Conservation (phyloP, 768 basidiomycete species). For the Vararia minispora region DNA sequence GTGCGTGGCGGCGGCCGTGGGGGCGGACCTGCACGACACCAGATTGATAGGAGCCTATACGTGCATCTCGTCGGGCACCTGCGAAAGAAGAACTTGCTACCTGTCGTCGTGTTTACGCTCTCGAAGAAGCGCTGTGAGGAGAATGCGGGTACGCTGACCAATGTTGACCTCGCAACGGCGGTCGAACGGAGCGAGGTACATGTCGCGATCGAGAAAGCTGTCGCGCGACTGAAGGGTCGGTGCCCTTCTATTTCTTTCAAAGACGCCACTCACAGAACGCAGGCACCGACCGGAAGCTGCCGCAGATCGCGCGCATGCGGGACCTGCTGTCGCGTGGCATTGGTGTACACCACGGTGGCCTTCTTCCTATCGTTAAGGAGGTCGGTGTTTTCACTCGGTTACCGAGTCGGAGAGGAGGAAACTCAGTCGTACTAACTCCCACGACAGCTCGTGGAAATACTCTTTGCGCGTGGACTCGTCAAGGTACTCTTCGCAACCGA, state of each 20-base stretch:
- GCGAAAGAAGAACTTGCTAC: slow-evolving; percentile 76
- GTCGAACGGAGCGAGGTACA: slow-evolving; percentile 97
- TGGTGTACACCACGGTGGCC: slow-evolving; percentile 94
- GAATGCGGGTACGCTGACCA: slow-evolving; percentile 82
- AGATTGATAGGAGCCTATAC: slow-evolving; percentile 85
- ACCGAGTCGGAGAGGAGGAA: background rate
- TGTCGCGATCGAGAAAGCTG: slow-evolving; percentile 83
- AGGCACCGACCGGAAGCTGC: slow-evolving; percentile 88
- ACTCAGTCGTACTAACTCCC: slow-evolving; percentile 4
- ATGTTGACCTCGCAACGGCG: slow-evolving; percentile 77
- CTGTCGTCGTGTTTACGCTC: slow-evolving; percentile 94
- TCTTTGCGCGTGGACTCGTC: slow-evolving; percentile 92
- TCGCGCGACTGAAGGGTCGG: slow-evolving; percentile 82
- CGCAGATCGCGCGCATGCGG: slow-evolving; percentile 86
- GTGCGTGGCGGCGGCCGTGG: slow-evolving; percentile 29
- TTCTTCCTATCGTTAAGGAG: slow-evolving; percentile 95
- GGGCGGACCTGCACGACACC: slow-evolving; percentile 32
- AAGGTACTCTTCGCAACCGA: slow-evolving; percentile 97
- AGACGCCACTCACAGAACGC: slow-evolving; percentile 1
- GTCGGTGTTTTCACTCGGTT: slow-evolving; percentile 26
- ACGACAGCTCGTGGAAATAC: slow-evolving; percentile 80
- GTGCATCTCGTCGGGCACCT: slow-evolving; percentile 84
- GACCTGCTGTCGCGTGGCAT: slow-evolving; percentile 88
- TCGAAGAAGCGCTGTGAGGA: slow-evolving; percentile 98
- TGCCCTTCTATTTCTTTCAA: slow-evolving; percentile 3